Evolutionary conservation across 1,139 yeast species (phyloP), one percentile per base, ranked within the genome.

Genomic region (Candida sanyaensis): DNA sequence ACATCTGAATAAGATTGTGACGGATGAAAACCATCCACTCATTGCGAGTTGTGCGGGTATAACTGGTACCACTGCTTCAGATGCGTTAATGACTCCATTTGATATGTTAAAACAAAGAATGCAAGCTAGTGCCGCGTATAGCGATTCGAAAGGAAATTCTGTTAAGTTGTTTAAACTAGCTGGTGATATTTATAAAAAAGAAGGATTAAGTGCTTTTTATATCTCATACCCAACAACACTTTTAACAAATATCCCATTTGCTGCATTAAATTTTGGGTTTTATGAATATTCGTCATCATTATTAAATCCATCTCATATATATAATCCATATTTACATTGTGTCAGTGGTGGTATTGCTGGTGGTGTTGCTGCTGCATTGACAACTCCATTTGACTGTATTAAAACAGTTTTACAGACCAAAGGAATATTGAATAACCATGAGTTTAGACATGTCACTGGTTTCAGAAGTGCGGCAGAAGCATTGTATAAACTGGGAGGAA

Each of bases 61-160:
- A n/a, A 86, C 90, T 21, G 99, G 98, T 28, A 93, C 99, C 5
- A 83, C 84, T 17, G 90, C 96, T 0, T 85, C 95, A 2, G 99
- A 93, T 69, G 97, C 97, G 3, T 77, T 95, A 56, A 92, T 93
- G 98, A 93, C 96, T 53, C 99, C 99, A 23, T 93, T 93, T 64
- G 99, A 93, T 63, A 96, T 93, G 37, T 77, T 95, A 54, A 93
- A 93, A 65, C 99, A 93, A 59, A 63, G 80, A 61, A 75, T 75
- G 80, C 80, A 75, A 59, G 77, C 71, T 12, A 47, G 50, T 13
- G 55, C 58, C 12, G 44, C 59, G 5, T 46, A 53, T 11, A 42
- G 56, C 8, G 47, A 48, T 32, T 41, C 34, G 46, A 52, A 46
- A 49, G 51, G 55, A 34, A 51, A 47, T n/a, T 60, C 73, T 17